A percentile compares a stretch with the other conserved stretches of the same genome.
phyloP scores from a whole-genome alignment of 2,329 filamentous ascomycete genomes.

The Aspergillus amoenus region DNA sequence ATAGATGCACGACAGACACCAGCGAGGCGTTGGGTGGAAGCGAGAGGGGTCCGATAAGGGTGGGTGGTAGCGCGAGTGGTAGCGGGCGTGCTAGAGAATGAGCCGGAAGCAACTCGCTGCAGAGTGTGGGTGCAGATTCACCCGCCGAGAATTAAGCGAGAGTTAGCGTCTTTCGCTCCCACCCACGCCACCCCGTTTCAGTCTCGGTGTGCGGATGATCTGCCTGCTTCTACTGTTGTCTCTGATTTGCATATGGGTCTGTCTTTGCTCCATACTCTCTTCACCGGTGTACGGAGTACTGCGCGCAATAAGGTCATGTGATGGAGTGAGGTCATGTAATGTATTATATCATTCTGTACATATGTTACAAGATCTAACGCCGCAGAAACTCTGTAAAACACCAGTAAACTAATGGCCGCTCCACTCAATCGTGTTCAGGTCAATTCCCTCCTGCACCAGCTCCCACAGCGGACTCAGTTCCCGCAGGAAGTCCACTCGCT shows the following conservation, averaged over 20 bases:
- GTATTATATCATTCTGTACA: slow-evolving; percentile 3
- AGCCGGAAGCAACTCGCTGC: slow-evolving; percentile 21
- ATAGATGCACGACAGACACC: slow-evolving; percentile 13
- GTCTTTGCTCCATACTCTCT: too few relatives aligned
- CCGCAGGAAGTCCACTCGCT: slow-evolving; percentile 86
- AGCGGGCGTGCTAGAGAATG: slow-evolving; percentile 37
- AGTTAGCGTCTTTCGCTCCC: slow-evolving; percentile 19
- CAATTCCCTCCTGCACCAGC: slow-evolving; percentile 93
- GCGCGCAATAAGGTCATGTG: neutral
- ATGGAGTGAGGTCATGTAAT: neutral
- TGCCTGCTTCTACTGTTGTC: neutral
- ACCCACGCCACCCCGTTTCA: slow-evolving; percentile 27
- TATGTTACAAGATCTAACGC: slow-evolving; percentile 3
- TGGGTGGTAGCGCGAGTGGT: slow-evolving; percentile 23
- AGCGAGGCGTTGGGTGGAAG: slow-evolving; percentile 30
- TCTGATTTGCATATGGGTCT: neutral
- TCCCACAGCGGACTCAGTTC: slow-evolving; percentile 97
- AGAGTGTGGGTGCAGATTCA: slow-evolving; percentile 17
- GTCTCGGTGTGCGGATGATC: slow-evolving; percentile 23
- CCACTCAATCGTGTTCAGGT: slow-evolving; percentile 96
- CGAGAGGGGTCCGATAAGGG: slow-evolving; percentile 29
- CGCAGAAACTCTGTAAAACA: neutral
- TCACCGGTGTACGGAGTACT: too few relatives aligned
- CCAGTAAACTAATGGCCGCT: slow-evolving; percentile 66
- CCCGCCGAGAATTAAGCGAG: slow-evolving; percentile 20